phyloP scores from a whole-genome alignment of 441 rosid genomes.

The Populus hybrid region DNA sequence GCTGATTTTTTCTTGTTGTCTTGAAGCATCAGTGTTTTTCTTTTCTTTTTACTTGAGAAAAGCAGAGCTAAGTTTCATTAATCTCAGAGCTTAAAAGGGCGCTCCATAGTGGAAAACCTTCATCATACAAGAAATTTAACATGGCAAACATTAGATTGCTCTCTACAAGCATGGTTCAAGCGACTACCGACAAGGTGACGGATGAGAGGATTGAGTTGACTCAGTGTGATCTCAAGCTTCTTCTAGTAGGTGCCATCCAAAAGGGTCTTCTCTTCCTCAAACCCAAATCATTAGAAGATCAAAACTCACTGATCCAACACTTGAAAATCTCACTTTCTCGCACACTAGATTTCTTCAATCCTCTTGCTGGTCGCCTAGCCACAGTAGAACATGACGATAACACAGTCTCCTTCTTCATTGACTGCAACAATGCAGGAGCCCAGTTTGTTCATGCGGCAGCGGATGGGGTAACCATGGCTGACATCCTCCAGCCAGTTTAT shows the following conservation, averaged over 20 bases:
- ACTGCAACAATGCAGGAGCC: slow-evolving; percentile 27
- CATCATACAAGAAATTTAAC: not conserved
- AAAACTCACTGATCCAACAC: not conserved
- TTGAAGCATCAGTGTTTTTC: too few relatives aligned
- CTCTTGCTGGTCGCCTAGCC: slow-evolving; percentile 21
- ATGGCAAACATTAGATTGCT: slow-evolving; percentile 7
- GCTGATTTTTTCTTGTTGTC: too few relatives aligned
- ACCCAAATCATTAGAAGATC: not conserved
- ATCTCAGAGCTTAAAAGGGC: too few relatives aligned
- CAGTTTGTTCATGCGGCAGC: slow-evolving; percentile 23
- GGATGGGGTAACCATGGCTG: slow-evolving; percentile 3
- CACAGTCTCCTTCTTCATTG: slow-evolving; percentile 10
- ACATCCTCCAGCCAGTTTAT: not conserved
- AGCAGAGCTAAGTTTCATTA: too few relatives aligned
- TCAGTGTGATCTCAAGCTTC: slow-evolving; percentile 15
- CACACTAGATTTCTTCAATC: slow-evolving; percentile 3
- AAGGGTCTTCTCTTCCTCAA: slow-evolving; percentile 25
- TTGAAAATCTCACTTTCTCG: slow-evolving; percentile 11
- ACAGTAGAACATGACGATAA: not conserved
- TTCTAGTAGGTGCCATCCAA: slow-evolving; percentile 1
- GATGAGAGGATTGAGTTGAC: slow-evolving; percentile 8
- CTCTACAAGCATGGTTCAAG: slow-evolving; percentile 13
- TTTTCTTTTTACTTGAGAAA: too few relatives aligned
- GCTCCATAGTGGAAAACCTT: too few relatives aligned
- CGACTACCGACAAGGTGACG: not conserved